Percentiles rank a stretch among this genome's conserved stretches.
Conservation (phyloP, 306 rosid species). For the Arachis hypogaea region DNA sequence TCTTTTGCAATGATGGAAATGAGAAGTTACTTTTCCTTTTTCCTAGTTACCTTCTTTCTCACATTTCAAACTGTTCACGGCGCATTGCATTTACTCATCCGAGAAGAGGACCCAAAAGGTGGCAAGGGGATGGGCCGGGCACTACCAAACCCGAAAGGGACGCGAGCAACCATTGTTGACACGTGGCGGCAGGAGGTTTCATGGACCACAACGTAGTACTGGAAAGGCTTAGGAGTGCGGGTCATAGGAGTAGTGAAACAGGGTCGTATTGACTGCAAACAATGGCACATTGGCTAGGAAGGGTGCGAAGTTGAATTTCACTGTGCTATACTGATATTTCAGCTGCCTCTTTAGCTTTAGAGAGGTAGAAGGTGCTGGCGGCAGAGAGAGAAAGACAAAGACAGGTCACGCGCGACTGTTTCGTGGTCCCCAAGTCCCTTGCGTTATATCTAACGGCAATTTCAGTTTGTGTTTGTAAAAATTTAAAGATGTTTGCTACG, state of each 20-base stretch:
- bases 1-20: not conserved
- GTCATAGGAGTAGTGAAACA: slow-evolving; percentile 27
- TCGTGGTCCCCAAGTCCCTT: slow-evolving; percentile 35
- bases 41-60: not conserved
- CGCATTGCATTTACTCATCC: not conserved
- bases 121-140: slow-evolving; percentile 36
- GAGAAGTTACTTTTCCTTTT: slow-evolving; percentile 34
- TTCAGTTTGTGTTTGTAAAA: too few species aligned
- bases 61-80: not conserved
- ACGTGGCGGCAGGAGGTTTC: slow-evolving; percentile 39
- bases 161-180: slow-evolving; percentile 41
- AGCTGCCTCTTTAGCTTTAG: not conserved
- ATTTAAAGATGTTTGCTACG: too few species aligned
- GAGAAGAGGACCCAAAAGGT: slow-evolving; percentile 19
- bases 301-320: not conserved
- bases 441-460: not conserved
- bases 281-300: not conserved
- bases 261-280: slow-evolving; percentile 20
- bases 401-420: slow-evolving; percentile 41
- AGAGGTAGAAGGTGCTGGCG: slow-evolving; percentile 37
- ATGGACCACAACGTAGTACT: slow-evolving; percentile 52
- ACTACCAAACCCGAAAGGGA: slow-evolving; percentile 42
- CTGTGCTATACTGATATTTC: not conserved
- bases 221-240: slow-evolving; percentile 31
- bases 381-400: not conserved